Evolutionary conservation across 306 rosid genomes (phyloP).

Genomic region (Gleditsia sinensis): DNA sequence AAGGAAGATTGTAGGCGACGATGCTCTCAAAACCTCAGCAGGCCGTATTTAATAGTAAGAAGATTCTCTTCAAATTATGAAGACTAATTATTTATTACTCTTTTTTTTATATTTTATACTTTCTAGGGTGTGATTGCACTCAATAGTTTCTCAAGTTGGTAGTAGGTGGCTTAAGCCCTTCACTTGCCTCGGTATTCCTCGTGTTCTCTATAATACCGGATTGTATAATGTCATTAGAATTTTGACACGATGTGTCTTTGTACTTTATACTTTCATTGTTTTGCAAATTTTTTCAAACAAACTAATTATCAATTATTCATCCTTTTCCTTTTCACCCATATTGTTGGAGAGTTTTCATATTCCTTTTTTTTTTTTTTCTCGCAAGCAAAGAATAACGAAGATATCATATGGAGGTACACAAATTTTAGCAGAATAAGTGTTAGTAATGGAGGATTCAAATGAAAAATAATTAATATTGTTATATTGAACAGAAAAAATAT

Average conservation of each 20-base stretch:
- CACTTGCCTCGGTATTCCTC: not conserved
- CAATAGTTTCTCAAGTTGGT: not conserved
- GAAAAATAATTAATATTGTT: not conserved
- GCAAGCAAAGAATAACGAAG: not conserved
- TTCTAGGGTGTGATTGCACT: not conserved
- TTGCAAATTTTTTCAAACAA: not conserved
- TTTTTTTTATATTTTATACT: not conserved
- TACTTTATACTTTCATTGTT: not conserved
- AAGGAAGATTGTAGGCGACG: not conserved
- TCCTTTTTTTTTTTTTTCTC: too few relatives aligned
- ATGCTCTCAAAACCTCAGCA: slow-evolving; percentile 26
- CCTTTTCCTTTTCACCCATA: not conserved
- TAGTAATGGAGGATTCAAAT: not conserved
- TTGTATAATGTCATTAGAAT: not conserved
- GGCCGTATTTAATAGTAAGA: slow-evolving; percentile 21
- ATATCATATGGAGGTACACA: not conserved
- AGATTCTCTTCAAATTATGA: not conserved
- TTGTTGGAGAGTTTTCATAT: not conserved
- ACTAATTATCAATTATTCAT: not conserved
- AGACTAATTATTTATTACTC: not conserved
- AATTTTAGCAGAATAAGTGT: not conserved
- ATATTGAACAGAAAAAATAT: too few relatives aligned
- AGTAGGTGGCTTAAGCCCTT: not conserved
- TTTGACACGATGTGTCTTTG: not conserved
- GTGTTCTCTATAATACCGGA: not conserved